Percentiles rank a stretch among this genome's conserved stretches.
These are phyloP conservation scores for Aspergillus persii DNA, from an alignment of 2,329 filamentous ascomycete genomes.

Conservation along the genomic window DNA sequence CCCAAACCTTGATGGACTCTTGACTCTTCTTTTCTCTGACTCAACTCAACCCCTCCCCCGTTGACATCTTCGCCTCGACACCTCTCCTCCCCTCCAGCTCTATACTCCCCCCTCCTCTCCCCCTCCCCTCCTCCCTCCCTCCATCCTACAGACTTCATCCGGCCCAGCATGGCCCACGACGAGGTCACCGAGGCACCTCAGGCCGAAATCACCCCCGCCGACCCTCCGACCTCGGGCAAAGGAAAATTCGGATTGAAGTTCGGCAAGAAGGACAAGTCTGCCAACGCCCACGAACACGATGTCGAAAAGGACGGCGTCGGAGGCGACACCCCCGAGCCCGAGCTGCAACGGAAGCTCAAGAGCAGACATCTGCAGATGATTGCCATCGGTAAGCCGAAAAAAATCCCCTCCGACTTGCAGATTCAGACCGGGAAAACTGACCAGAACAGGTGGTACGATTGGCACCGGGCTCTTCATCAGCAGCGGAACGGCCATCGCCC, in stretches of 20 bases:
- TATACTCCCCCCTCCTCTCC: background rate
- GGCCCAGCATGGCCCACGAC: conserved; percentile 5
- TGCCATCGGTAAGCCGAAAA: conserved; percentile 15
- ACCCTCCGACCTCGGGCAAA: background rate
- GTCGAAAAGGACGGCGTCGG: conserved; percentile 1
- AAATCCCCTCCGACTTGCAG: background rate
- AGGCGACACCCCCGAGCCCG: conserved; percentile 3
- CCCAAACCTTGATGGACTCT: background rate
- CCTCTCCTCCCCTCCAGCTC: background rate
- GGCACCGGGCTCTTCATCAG: conserved; percentile 71
- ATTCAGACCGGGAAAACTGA: background rate
- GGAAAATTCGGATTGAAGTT: background rate
- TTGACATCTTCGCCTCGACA: background rate
- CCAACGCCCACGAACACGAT: background rate
- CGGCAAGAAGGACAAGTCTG: background rate
- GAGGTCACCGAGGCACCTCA: conserved; percentile 2
- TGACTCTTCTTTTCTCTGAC: background rate
- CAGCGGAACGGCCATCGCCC: conserved; percentile 60
- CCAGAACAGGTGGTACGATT: conserved; percentile 56
- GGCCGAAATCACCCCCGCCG: background rate
- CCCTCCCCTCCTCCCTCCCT: background rate
- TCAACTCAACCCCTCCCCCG: background rate
- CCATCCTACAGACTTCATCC: background rate
- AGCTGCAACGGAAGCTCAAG: conserved; percentile 22
- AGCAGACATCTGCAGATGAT: conserved; percentile 25